Base-by-base conservation (phyloP, 2,329 filamentous ascomycete genomes). In the Epichloe brachyelytri region DNA sequence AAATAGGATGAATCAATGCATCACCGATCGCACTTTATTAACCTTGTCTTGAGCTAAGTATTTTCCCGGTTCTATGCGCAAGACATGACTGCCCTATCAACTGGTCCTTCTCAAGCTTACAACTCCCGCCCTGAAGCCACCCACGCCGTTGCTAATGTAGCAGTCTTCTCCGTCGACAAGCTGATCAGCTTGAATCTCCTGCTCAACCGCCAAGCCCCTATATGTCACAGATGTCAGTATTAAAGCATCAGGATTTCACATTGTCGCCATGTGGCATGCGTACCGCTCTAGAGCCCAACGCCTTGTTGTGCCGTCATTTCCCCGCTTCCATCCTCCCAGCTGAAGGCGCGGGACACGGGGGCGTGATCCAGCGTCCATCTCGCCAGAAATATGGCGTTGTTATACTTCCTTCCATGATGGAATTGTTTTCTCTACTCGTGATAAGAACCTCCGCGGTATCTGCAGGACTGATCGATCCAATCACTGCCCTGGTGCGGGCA, bases 61-160 rank as follows among this genome's bases (percentile, higher is more conserved):
- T n/a, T 4, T 41, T 14, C n/a, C 7, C 41, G 20, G 20, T 44
- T 17, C 22, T 7, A 44, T 30, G 8, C 19, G 20, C 17, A 7
- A 19, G 19, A 22, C 6, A 39, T 39, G 20, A n/a, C n/a, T 30
- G 19, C 20, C 14, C 22, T n/a, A 39, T 48, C 22, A 43, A 26
- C 33, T 17, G 22, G 20, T 12, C 22, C 44, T 51, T 17, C n/a
- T 50, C 14, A 71, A 55, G 17, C 54, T 58, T 36, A 77, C 56
- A 40, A 57, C 69, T 0, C 76, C 78, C 52, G 64, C 70, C 12
- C 82, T 72, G 57, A 95, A 95, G 0, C 91, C 91, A 56, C 85
- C 78, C 1, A 91, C 85, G 0, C 86, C 89, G 65, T 91, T 96
- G 65, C 89, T 95, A 49, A 96, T 69, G 86, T 88, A 95, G 55